Evolutionary conservation across 805 yeast genomes (phyloP).

Genomic region (Candida ortonii): DNA sequence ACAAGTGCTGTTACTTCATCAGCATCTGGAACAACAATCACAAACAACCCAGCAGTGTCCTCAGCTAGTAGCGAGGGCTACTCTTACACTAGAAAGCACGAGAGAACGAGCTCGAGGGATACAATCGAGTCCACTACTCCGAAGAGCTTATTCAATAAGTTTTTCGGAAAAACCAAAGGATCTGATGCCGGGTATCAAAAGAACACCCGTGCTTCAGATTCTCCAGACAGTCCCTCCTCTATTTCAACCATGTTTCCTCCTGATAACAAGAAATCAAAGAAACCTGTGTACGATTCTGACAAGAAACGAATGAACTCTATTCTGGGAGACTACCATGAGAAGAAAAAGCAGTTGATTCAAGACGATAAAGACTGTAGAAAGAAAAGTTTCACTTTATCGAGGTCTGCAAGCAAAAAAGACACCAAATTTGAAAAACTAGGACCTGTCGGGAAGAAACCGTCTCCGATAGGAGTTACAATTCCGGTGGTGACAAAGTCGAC

Average conservation of each 20-base stretch:
- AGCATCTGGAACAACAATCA: conserved; percentile 24
- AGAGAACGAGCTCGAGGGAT: conserved; percentile 28
- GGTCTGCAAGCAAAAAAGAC: conserved; percentile 10
- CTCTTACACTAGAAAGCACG: conserved; percentile 17
- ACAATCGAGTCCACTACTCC: conserved; percentile 30
- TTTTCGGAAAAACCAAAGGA: conserved; percentile 27
- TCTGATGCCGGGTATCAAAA: conserved; percentile 12
- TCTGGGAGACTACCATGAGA: conserved; percentile 15
- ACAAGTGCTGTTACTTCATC: neutral
- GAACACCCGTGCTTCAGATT: conserved; percentile 16
- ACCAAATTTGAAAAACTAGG: conserved; percentile 33
- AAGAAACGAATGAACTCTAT: conserved; percentile 18
- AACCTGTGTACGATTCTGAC: conserved; percentile 15
- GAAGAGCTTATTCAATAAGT: conserved; percentile 30
- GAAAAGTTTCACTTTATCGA: conserved; percentile 7
- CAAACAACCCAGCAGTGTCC: conserved; percentile 11
- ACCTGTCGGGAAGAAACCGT: conserved; percentile 34
- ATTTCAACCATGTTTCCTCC: conserved; percentile 11
- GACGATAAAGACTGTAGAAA: conserved; percentile 7
- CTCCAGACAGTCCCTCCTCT: conserved; percentile 30
- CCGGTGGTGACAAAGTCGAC: conserved; percentile 32
- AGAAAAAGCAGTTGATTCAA: conserved; percentile 9
- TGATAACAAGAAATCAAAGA: conserved; percentile 13
- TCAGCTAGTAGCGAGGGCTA: conserved; percentile 11
- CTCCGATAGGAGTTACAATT: conserved; percentile 34